Base-by-base conservation (phyloP, 345 rosid genomes). In the Brassica incana region DNA sequence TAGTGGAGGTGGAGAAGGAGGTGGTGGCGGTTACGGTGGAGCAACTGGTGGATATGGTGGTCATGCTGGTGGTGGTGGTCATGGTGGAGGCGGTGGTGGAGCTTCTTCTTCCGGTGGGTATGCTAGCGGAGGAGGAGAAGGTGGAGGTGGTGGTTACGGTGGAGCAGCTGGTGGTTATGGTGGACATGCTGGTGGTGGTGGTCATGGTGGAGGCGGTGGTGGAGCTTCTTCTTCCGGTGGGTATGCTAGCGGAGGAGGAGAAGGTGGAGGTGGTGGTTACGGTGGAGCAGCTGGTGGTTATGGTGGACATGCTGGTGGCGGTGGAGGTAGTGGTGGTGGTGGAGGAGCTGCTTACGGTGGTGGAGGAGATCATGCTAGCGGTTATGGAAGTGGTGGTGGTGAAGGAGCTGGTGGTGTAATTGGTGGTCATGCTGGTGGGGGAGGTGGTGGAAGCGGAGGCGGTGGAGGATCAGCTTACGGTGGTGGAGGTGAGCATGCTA, bases 161-260 rank as follows among this genome's bases (percentile, higher is more conserved):
- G 88, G 87, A 23, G 81, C 72, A 0, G 83, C 84, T 20, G 85
- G 76, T 76, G 90, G 86, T 2, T 75, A 66, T 43, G 80, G 77
- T 64, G 83, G 73, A 18, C 71, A 80, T 70, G 80, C 68, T 20
- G 80, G 73, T 10, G 83, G 86, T n/a, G 86, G 78, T 6, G 83
- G 78, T 11, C 80, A 81, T 8, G 88, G 84, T 52, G 89, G 85
- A 64, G 83, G 82, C 1, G 77, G 81, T 52, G 88, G 87, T 8
- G 83, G 68, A 3, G 88, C 84, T 27, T 73, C 80, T 27, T 58
- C 74, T 79, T 73, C 74, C 0, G 78, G 82, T 79, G 81, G 78
- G 0, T 74, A 81, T 10, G 87, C 84, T 43, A 77, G 84, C 59
- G 89, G 85, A 52, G 81, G 82, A 48, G 78, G 82, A 48, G 78